phyloP scores from a whole-genome alignment of 2,329 filamentous ascomycete species.

The Eurotiales sp. region DNA sequence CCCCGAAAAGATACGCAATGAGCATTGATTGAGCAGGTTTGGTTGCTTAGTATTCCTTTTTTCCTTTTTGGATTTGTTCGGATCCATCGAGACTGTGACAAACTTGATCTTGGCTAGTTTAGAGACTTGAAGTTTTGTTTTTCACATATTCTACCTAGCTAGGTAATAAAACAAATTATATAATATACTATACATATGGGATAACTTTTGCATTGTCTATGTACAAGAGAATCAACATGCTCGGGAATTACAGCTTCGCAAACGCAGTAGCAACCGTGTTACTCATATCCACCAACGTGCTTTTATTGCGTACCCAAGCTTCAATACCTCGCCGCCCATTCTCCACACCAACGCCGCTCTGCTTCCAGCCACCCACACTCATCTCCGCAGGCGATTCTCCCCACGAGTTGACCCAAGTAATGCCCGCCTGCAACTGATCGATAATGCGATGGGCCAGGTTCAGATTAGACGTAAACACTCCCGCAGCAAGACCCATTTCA shows the following conservation, averaged over 20 bases:
- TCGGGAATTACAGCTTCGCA: conserved; percentile 55
- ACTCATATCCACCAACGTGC: conserved; percentile 78
- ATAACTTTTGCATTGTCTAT: not conserved
- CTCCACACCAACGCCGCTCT: conserved; percentile 82
- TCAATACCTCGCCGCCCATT: conserved; percentile 76
- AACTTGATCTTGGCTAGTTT: conserved; percentile 14
- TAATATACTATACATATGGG: conserved; percentile 1
- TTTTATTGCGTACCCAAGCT: conserved; percentile 83
- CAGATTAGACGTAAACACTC: conserved; percentile 75
- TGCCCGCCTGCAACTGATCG: conserved; percentile 70
- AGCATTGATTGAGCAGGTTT: conserved; percentile 9
- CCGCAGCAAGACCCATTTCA: conserved; percentile 73
- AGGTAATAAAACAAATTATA: too few species aligned
- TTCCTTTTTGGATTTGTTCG: conserved; percentile 9
- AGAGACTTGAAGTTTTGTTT: not conserved
- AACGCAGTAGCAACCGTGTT: conserved; percentile 70
- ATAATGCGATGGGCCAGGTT: conserved; percentile 70
- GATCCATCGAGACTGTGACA: conserved; percentile 15
- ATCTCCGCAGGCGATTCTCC: conserved; percentile 90
- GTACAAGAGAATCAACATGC: not conserved
- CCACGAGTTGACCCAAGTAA: conserved; percentile 92
- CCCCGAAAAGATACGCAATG: conserved; percentile 1
- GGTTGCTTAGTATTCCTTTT: too few species aligned
- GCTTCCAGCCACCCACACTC: conserved; percentile 89
- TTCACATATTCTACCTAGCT: too few species aligned